Conservation (phyloP, 306 rosid genomes). For the Senna siamea region DNA sequence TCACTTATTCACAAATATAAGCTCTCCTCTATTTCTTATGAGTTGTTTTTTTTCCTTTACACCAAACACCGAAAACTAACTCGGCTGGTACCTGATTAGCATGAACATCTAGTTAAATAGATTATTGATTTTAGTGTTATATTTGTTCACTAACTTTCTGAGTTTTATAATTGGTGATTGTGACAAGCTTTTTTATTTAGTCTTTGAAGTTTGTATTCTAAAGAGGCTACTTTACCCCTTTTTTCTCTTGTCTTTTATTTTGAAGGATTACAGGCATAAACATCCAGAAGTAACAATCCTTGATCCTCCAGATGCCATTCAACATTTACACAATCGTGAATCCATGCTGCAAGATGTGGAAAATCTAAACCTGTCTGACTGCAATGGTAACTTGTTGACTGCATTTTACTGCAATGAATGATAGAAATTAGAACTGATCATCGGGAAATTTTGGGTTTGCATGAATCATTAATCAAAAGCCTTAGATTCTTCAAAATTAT, state of each 20-base stretch:
- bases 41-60: no score
- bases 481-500: conserved; percentile 2
- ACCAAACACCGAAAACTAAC: no score
- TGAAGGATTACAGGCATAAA: conserved; percentile 54
- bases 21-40: no score
- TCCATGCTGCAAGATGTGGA: conserved; percentile 61
- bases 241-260: conserved; percentile 4
- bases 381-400: conserved; percentile 46
- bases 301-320: conserved; percentile 56
- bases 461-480: conserved; percentile 11
- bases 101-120: neutral
- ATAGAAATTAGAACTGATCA: neutral
- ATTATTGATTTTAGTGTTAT: neutral
- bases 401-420: neutral
- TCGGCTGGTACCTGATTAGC: no score
- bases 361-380: conserved; percentile 53
- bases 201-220: conserved; percentile 25
- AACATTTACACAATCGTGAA: conserved; percentile 59
- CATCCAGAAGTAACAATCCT: conserved; percentile 53
- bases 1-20: neutral
- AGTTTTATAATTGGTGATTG: conserved; percentile 23
- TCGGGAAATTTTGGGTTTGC: conserved; percentile 16
- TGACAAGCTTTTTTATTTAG: conserved; percentile 16
- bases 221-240: conserved; percentile 20
- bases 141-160: conserved; percentile 24